Evolutionary conservation across 441 rosid species (phyloP).

Genomic region (Daphne laureola): DNA sequence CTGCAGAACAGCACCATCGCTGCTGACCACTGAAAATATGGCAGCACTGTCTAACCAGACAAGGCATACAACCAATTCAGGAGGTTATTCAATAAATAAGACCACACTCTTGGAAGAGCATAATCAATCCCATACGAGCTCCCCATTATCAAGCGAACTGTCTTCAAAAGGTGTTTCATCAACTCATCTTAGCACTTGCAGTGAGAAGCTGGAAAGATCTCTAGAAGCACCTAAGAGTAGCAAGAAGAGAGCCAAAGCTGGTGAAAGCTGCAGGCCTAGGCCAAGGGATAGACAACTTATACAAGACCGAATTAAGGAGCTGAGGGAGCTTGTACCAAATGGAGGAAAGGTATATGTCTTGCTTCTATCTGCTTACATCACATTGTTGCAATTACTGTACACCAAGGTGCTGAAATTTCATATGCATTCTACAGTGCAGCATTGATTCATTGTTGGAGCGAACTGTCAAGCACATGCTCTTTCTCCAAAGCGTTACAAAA

Average conservation of each 20-base stretch:
- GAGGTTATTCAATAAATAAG: constrained; percentile 42
- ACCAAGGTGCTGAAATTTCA: constrained; percentile 26
- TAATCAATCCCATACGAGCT: constrained; percentile 39
- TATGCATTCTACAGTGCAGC: constrained; percentile 67
- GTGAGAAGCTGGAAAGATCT: constrained; percentile 56
- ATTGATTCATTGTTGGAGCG: constrained; percentile 94
- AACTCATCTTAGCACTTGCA: constrained; percentile 54
- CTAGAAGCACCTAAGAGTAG: constrained; percentile 54
- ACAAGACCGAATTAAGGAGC: constrained; percentile 95
- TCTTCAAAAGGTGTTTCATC: constrained; percentile 75
- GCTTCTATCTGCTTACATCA: constrained; percentile 11
- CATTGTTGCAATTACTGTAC: constrained; percentile 12
- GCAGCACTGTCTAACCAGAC: constrained; percentile 42
- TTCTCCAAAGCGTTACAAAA: constrained; percentile 71
- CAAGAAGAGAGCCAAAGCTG: constrained; percentile 73
- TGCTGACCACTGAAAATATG: constrained; percentile 39
- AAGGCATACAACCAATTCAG: constrained; percentile 31
- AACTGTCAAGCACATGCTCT: constrained; percentile 89
- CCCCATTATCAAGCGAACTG: constrained; percentile 54
- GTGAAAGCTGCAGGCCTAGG: constrained; percentile 84
- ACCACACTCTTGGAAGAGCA: constrained; percentile 34
- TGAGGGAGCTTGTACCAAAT: constrained; percentile 88
- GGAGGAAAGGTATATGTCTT: constrained; percentile 80
- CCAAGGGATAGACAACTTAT: constrained; percentile 95
- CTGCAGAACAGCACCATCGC: constrained; percentile 47